These are phyloP conservation scores for Cyclospora cayetanensis DNA, from an alignment of 169 alveolate genomes.

Conservation along the genomic window DNA sequence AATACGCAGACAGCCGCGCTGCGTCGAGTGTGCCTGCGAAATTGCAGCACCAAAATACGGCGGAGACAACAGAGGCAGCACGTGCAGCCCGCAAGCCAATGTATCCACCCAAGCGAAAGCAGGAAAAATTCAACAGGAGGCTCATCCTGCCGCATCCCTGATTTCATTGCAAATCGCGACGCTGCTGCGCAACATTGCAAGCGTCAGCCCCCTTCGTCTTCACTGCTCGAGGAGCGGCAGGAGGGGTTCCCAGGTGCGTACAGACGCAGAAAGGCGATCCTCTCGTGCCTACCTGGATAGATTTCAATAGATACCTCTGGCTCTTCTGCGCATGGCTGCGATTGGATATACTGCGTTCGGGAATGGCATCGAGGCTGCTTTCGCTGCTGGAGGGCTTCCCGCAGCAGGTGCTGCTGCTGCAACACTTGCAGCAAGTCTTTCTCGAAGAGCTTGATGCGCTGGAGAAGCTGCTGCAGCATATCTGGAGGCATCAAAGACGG, in stretches of 20 bases:
- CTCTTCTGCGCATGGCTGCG: background rate
- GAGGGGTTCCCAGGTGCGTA: no score
- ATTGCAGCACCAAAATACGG: slow-evolving; percentile 39
- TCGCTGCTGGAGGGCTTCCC: background rate
- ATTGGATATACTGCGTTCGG: background rate
- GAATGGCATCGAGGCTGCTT: background rate
- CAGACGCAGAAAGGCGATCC: background rate
- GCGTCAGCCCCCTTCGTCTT: background rate
- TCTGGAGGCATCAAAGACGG: slow-evolving; percentile 56
- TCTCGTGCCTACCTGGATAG: slow-evolving; percentile 3
- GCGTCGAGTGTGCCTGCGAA: slow-evolving; percentile 36
- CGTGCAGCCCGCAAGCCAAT: no score
- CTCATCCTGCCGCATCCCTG: background rate
- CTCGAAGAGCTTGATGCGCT: background rate
- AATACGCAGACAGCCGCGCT: slow-evolving; percentile 8
- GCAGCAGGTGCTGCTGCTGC: slow-evolving; percentile 33
- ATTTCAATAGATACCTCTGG: slow-evolving; percentile 58
- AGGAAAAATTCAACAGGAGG: background rate
- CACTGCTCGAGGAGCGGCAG: no score
- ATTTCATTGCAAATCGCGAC: background rate
- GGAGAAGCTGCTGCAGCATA: slow-evolving; percentile 43
- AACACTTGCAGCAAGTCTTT: slow-evolving; percentile 3
- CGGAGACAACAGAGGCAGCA: background rate
- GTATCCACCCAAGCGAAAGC: no score
- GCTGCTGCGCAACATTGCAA: background rate